Conservation (phyloP, 805 yeast species). For the Jamesozyma rosinii region DNA sequence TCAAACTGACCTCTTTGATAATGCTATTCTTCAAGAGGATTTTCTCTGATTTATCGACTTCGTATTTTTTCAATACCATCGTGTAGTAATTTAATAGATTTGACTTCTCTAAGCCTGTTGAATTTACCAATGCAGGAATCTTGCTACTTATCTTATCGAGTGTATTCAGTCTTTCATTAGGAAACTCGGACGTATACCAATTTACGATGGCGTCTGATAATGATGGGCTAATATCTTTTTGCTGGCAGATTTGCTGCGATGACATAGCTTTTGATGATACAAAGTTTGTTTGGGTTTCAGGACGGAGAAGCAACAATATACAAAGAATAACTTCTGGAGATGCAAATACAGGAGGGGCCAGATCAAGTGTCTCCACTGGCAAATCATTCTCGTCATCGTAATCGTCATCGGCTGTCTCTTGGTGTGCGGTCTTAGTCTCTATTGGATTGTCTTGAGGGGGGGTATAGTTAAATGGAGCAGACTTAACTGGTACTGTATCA, state of each 20-base stretch:
- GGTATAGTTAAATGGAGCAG: too few species aligned
- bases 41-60: background rate
- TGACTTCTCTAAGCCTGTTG: constrained; percentile 1
- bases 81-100: constrained; percentile 34
- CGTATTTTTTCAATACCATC: constrained; percentile 31
- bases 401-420: constrained; percentile 1
- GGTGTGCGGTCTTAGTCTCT: background rate
- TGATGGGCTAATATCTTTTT: constrained; percentile 28
- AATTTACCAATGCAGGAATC: constrained; percentile 14
- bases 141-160: constrained; percentile 25
- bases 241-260: constrained; percentile 23
- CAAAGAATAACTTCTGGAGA: constrained; percentile 38
- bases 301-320: constrained; percentile 41
- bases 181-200: constrained; percentile 40
- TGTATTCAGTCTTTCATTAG: constrained; percentile 20
- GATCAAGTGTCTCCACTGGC: constrained; percentile 47
- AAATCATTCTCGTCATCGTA: constrained; percentile 17
- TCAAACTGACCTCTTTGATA: constrained; percentile 45
- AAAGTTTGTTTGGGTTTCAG: constrained; percentile 46
- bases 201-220: constrained; percentile 25
- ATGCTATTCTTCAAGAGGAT: constrained; percentile 22
- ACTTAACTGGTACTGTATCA: constrained; percentile 2
- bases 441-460: background rate
- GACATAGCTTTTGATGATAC: constrained; percentile 2
- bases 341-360: constrained; percentile 44